Base-by-base conservation (phyloP, 2,329 filamentous ascomycete species). In the Epichloe elymi region DNA sequence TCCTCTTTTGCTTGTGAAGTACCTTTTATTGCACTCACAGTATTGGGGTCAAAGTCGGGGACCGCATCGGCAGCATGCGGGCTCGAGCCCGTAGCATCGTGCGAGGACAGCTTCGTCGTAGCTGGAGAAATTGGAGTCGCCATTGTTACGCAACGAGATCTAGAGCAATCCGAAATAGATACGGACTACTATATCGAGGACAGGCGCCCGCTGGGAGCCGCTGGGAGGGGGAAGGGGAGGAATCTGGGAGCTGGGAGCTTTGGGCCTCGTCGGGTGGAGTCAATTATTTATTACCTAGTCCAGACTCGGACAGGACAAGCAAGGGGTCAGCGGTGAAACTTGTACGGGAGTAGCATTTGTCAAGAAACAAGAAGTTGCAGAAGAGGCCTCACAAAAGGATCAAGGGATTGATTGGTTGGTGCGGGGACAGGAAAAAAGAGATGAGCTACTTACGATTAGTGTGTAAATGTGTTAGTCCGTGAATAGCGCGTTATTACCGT, bases 21-120 rank as follows among this genome's bases (percentile, higher is more conserved):
- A 36, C n/a, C 42, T 20, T 2, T 35, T 11, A 19, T 5, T 12
- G 42, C 26, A 69, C 76, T 60, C 69, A 81, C 78, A 57, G 70
- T 79, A 56, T 69, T 74, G 49, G 79, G 78, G 55, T 83, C 79
- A 35, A 73, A 67, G 50, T 79, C 77, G 7, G 78, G 76, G 41
- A 81, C 66, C 40, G 77, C 78, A 52, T 80, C 78, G n/a, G 81
- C 78, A 65, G 70, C 73, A 50, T 71, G 63, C 51, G 63, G 62
- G 61, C 71, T 74, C 35, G 71, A 55, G 51, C 64, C 65, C 10
- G 74, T 77, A 17, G 67, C 66, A 49, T 73, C 70, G 64, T 74
- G 68, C 53, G 75, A 67, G 44, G 74, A 74, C 57, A 74, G 61
- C 7, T 57, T 53, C 19, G 62, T 51, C 17, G 59, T 59, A 23